Base-by-base conservation (phyloP, 345 rosid species). In the Balakata baccata region DNA sequence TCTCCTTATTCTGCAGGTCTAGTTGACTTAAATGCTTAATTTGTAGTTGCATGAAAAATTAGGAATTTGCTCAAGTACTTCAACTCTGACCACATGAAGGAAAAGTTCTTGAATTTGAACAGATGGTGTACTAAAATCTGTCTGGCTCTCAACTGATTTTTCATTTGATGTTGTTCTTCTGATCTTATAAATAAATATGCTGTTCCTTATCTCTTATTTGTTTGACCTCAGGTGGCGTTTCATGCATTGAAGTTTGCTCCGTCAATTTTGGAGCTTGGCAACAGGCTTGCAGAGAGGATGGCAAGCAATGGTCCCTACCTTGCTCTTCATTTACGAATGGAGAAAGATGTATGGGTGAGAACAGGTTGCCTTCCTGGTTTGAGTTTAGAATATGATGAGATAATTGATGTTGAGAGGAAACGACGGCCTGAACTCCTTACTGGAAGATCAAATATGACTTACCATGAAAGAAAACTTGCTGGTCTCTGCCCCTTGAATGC, bases 291-390 rank as follows among this genome's bases (percentile, higher is more conserved):
- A 39, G 86, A 85, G 75, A 89, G 98, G 80, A 93, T 95, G 96
- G 72, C 74, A 73, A 89, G 84, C 77, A 86, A 87, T 75, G 98
- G 99, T 61, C 94, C 99, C 6, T 95, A 93, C 76, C 80, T 93
- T 73, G 96, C 96, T 17, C 90, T 95, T 77, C 99, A 93, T 85
- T 87, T 91, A 64, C 86, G 97, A 17, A 63, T 92, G 86, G 98
- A 95, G 84, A 91, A 91, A 82, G 98, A 91, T 66, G 98, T 92
- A 11, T 93, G 98, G 98, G 96, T 95, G 75, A 89, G 97, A 81
- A 93, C 97, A 13, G 98, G 97, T 18, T 95, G 99, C 76, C 93
- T 89, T 61, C 90, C 92, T n/a, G 99, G 96, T 73, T 78, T 90
- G 76, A 87, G 83, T 84, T 82, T 81, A 14, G 82, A 88, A 75